Evolutionary conservation across 257 asterid species (phyloP), one percentile per base, ranked within the genome.

Genomic region (Solanum ahanhuiri): DNA sequence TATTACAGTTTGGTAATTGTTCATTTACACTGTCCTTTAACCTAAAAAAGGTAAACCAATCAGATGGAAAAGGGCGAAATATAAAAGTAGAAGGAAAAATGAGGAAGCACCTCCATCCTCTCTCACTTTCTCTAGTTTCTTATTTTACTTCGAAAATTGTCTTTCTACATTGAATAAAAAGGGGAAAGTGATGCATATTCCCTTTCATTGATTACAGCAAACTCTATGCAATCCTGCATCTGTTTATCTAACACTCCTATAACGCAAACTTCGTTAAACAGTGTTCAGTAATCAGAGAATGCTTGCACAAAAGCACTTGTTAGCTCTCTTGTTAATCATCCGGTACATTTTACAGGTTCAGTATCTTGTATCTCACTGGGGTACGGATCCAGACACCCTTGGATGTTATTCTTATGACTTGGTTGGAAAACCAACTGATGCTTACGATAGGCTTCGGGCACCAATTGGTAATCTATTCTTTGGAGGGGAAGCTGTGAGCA

Each of bases 401-500:
- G 99, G 99, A 82, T 93, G 98, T 88, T 97, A 95, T 83, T 94
- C 98, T 1, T 97, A 97, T 23, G 99, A 97, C 73, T 92, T 96
- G 20, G 98, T 97, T 18, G 99, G 99, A 77, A 97, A 94, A 84
- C 90, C 98, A n/a, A 92, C 89, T 0, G 98, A 97, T 63, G 91
- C 94, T 88, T 97, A 97, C 28, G 99, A 97, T 82, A 92, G 95
- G 82, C 94, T 97, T 18, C 95, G 98, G 4, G 98, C 92, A 33
- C 95, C 98, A 9, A 91, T 94, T 57, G 99, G 97, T 17, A 95
- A 94, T 90, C 92, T 97, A 35, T 95, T 94, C 96, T 97, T 97
- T 60, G 99, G 96, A 64, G 99, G 99, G 12, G 99, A 97, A 91
- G 99, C 99, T 3, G 98, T 90, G 54, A 94, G 99, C 72, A 90